Conservation (phyloP, 2,329 filamentous ascomycete genomes). For the Lanzia echinophila region DNA sequence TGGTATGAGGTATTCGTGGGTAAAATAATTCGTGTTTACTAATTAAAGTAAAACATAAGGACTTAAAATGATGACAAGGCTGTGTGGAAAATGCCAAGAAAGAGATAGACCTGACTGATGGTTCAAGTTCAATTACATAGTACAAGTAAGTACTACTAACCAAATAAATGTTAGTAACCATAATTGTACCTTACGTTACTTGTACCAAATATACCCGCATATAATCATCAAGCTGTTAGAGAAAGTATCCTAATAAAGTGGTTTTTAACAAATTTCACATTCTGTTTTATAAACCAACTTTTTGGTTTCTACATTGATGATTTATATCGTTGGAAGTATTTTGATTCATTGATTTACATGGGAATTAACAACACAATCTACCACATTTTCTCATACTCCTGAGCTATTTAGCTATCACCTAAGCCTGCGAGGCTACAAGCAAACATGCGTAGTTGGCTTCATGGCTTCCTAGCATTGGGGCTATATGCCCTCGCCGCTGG, state of each 20-base stretch:
- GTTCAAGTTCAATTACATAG: neutral
- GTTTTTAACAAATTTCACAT: neutral
- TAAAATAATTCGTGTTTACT: neutral
- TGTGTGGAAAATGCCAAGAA: neutral
- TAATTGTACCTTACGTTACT: slow-evolving; percentile 8
- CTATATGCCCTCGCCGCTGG: slow-evolving; percentile 47
- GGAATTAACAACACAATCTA: neutral
- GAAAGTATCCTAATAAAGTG: neutral
- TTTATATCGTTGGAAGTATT: neutral
- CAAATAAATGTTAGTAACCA: neutral
- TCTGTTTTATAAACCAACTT: too few species aligned
- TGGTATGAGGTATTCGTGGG: neutral
- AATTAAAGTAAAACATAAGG: neutral
- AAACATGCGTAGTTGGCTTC: slow-evolving; percentile 50
- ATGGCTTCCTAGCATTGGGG: slow-evolving; percentile 44
- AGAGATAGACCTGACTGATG: too few species aligned
- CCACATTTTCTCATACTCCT: neutral
- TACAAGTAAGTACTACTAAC: neutral
- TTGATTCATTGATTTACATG: neutral
- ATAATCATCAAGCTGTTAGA: neutral
- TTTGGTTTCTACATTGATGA: too few species aligned
- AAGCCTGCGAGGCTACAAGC: slow-evolving; percentile 22
- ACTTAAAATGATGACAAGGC: slow-evolving; percentile 1
- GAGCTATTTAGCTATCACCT: neutral
- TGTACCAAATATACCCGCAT: neutral